Conservation (phyloP, 768 basidiomycete genomes). For the Dentipellis fragilis region DNA sequence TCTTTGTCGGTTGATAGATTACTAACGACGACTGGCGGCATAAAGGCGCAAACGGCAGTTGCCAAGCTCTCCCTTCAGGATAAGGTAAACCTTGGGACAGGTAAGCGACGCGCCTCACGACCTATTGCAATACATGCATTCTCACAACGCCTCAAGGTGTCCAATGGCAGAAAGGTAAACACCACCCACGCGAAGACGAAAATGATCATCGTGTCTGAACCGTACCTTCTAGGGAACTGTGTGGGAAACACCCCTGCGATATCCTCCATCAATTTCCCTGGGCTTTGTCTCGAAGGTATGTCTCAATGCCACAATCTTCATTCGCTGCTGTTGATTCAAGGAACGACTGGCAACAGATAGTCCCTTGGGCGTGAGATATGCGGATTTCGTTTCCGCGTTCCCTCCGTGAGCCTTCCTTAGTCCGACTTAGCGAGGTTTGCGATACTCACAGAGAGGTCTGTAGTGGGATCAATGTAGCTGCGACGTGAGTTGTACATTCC, state of each 20-base stretch:
- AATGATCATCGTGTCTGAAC: no score
- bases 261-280: constrained; percentile 13
- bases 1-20: no score
- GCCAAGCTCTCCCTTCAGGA: constrained; percentile 14
- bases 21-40: no score
- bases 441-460: constrained; percentile 25
- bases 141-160: constrained; percentile 1
- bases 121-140: background rate
- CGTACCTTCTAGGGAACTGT: constrained; percentile 8
- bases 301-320: background rate
- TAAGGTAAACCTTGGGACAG: constrained; percentile 19
- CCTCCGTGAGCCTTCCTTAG: constrained; percentile 28
- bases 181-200: background rate
- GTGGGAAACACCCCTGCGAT: constrained; percentile 15
- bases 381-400: constrained; percentile 31
- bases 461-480: constrained; percentile 24
- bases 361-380: constrained; percentile 28
- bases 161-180: constrained; percentile 10
- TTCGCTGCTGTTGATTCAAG: background rate
- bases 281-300: constrained; percentile 19
- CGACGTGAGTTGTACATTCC: constrained; percentile 20
- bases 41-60: constrained; percentile 8
- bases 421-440: constrained; percentile 32
- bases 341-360: constrained; percentile 5
- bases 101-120: constrained; percentile 1